These are phyloP conservation scores for Zoysia pacifica DNA, from an alignment of 176 grass and related monocot species.

Conservation along the genomic window DNA sequence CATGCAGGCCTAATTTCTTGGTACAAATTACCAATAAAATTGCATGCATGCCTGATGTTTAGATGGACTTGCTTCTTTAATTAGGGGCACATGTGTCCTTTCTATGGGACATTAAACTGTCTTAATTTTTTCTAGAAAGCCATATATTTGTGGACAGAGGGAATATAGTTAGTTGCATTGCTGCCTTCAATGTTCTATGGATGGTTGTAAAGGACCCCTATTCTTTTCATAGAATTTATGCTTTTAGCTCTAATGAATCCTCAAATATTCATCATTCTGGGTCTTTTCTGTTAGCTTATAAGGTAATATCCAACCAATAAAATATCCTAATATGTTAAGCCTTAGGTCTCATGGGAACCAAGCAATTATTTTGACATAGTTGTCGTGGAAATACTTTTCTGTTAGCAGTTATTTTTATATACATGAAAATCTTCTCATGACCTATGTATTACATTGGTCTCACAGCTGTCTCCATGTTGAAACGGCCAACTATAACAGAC, in stretches of 20 bases:
- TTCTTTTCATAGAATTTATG: constrained; percentile 4
- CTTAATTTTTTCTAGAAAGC: too few relatives aligned
- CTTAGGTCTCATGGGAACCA: constrained; percentile 2
- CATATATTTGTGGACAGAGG: too few relatives aligned
- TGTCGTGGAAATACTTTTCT: constrained; percentile 8
- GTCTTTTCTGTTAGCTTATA: constrained; percentile 17
- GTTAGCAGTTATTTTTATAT: constrained; percentile 3
- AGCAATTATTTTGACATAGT: constrained; percentile 4
- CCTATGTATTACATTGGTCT: constrained; percentile 34
- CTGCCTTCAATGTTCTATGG: not conserved
- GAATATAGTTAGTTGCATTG: not conserved
- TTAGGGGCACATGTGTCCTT: too few relatives aligned
- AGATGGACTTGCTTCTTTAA: too few relatives aligned
- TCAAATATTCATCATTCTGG: not conserved
- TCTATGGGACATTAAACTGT: too few relatives aligned
- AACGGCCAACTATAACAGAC: constrained; percentile 78
- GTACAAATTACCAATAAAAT: too few relatives aligned
- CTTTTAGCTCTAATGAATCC: constrained; percentile 11
- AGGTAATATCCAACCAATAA: not conserved
- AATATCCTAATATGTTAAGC: not conserved
- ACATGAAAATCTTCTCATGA: constrained; percentile 28
- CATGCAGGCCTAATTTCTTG: too few relatives aligned
- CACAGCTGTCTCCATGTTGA: constrained; percentile 67
- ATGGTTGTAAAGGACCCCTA: not conserved
- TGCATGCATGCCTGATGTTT: too few relatives aligned